These are phyloP conservation scores for Suillus bovinus DNA, from an alignment of 768 basidiomycete genomes.

Conservation along the genomic window DNA sequence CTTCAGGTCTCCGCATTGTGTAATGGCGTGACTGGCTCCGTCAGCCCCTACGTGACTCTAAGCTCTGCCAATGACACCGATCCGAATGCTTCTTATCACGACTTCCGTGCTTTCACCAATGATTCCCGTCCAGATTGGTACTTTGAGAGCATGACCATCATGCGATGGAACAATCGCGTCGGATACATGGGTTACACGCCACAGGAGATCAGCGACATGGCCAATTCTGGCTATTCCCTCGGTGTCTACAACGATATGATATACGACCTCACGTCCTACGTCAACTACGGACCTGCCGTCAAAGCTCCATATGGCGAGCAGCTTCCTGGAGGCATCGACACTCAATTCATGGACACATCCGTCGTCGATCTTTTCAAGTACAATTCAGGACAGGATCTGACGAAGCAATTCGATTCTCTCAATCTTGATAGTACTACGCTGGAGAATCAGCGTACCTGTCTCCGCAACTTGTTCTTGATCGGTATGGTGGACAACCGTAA, in stretches of 20 bases:
- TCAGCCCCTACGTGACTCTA: slow-evolving; percentile 83
- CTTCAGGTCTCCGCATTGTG: slow-evolving; percentile 87
- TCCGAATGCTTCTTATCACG: slow-evolving; percentile 83
- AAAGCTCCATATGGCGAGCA: slow-evolving; percentile 48
- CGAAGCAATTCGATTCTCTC: slow-evolving; percentile 66
- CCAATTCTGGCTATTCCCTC: slow-evolving; percentile 59
- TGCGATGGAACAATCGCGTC: slow-evolving; percentile 87
- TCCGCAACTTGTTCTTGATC: slow-evolving; percentile 90
- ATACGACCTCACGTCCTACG: slow-evolving; percentile 85
- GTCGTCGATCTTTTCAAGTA: slow-evolving; percentile 77
- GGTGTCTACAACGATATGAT: slow-evolving; percentile 87
- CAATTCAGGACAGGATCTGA: slow-evolving; percentile 77
- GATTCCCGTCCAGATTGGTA: slow-evolving; percentile 99
- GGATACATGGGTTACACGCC: slow-evolving; percentile 89
- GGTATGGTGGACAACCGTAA: slow-evolving; percentile 93
- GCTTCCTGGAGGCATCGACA: slow-evolving; percentile 42
- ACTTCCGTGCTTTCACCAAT: slow-evolving; percentile 87
- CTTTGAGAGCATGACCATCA: slow-evolving; percentile 87
- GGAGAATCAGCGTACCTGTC: slow-evolving; percentile 76
- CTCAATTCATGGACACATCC: slow-evolving; percentile 68
- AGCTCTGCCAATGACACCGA: slow-evolving; percentile 78
- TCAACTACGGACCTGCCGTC: slow-evolving; percentile 65
- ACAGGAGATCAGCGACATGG: slow-evolving; percentile 71
- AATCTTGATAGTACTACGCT: slow-evolving; percentile 62
- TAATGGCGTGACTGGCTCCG: slow-evolving; percentile 75